Percentiles rank a stretch among this genome's conserved stretches.
Evolutionary conservation across 345 rosid genomes (phyloP).

Genomic region (Populus euphratica): DNA sequence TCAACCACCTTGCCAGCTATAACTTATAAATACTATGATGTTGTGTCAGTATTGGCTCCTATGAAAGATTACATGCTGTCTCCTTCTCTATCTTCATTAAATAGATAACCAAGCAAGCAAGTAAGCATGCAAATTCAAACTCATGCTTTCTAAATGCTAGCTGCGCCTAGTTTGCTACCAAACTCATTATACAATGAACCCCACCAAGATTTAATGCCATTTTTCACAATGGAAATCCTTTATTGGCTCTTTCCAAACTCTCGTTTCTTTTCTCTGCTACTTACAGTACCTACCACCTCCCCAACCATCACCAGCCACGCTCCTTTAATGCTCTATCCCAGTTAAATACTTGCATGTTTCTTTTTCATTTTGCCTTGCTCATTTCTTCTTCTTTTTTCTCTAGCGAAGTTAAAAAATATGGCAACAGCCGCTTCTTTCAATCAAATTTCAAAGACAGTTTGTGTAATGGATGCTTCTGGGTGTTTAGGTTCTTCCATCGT

Average conservation of each 20-base stretch:
- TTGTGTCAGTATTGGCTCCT: too few species aligned
- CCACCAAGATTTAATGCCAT: constrained; percentile 1
- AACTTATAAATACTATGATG: too few species aligned
- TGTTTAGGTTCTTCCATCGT: constrained; percentile 46
- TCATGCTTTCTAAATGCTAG: background rate
- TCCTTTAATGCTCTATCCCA: constrained; percentile 19
- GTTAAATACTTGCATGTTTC: too few species aligned
- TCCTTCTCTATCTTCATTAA: too few species aligned
- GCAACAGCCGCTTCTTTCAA: constrained; percentile 24
- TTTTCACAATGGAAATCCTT: background rate
- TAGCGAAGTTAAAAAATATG: constrained; percentile 13
- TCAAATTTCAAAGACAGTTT: constrained; percentile 29
- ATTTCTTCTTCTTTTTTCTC: background rate
- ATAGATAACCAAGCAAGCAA: background rate
- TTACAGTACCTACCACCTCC: background rate
- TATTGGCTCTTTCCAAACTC: too few species aligned
- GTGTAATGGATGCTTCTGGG: constrained; percentile 70
- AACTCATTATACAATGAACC: background rate
- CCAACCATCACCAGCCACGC: constrained; percentile 17
- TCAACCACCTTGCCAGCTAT: too few species aligned
- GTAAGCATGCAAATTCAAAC: too few species aligned
- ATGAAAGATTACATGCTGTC: too few species aligned
- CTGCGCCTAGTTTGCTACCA: background rate
- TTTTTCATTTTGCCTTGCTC: too few species aligned
- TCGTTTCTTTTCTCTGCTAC: background rate